Conservation (phyloP, 192 early-diverging fungal genomes). For the Jimgerdemannia flammicorona region DNA sequence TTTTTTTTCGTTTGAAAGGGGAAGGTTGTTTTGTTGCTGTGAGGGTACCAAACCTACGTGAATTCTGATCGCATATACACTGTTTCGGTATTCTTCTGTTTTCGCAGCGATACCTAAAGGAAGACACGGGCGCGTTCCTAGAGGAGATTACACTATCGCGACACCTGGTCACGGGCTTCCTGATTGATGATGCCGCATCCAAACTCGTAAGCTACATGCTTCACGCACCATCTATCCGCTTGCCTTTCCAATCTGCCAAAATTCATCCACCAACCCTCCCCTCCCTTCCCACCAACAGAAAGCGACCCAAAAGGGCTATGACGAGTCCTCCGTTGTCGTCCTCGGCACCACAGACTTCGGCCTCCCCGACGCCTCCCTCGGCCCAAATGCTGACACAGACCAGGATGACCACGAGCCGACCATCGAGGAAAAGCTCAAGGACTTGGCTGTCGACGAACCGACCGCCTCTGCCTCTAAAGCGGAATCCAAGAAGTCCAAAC, state of each 20-base stretch:
- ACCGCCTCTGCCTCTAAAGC: not conserved
- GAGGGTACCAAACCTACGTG: no score
- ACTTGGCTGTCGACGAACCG: constrained; percentile 32
- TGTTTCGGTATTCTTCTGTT: no score
- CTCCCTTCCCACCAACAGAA: constrained; percentile 15
- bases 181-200: constrained; percentile 39
- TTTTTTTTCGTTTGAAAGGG: no score
- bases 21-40: no score
- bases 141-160: constrained; percentile 18
- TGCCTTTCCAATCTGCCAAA: no score
- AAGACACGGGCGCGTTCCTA: constrained; percentile 9
- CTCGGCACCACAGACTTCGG: constrained; percentile 38
- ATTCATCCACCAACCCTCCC: no score
- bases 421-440: constrained; percentile 40
- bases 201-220: constrained; percentile 26
- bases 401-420: constrained; percentile 27
- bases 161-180: constrained; percentile 33
- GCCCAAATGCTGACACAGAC: constrained; percentile 4
- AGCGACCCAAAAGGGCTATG: constrained; percentile 52
- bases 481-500: constrained; percentile 11
- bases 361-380: constrained; percentile 23
- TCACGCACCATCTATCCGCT: no score
- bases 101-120: constrained; percentile 3
- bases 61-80: no score
- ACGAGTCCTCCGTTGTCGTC: constrained; percentile 43